Evolutionary conservation across 2,329 filamentous ascomycete genomes (phyloP).

Genomic region (Rasamsonia emersonii): DNA sequence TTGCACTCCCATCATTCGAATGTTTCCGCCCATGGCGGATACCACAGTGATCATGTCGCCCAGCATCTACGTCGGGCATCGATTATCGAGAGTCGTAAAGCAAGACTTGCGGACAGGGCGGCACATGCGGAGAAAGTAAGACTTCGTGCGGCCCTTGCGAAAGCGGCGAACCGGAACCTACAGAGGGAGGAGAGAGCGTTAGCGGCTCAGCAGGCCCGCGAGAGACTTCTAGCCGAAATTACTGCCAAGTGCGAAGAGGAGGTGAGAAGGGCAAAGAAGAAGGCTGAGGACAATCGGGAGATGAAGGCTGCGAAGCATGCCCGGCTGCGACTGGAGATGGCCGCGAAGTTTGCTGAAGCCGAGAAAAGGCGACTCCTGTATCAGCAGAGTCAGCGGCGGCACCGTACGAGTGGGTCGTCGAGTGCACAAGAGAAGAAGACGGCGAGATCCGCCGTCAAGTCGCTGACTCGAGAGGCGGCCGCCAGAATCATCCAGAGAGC

Average conservation of each 20-base stretch:
- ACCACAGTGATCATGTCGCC: slow-evolving; percentile 52
- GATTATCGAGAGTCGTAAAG: slow-evolving; percentile 57
- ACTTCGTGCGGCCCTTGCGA: slow-evolving; percentile 53
- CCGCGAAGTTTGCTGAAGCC: slow-evolving; percentile 56
- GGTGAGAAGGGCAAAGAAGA: slow-evolving; percentile 56
- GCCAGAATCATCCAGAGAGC: slow-evolving; percentile 49
- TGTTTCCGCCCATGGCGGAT: slow-evolving; percentile 38
- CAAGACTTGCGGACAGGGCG: slow-evolving; percentile 54
- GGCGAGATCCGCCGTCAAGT: slow-evolving; percentile 22
- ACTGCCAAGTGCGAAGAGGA: slow-evolving; percentile 58
- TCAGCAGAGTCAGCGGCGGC: slow-evolving; percentile 40
- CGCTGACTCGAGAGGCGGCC: slow-evolving; percentile 44
- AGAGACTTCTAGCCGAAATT: slow-evolving; percentile 56
- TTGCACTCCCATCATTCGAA: slow-evolving; percentile 53
- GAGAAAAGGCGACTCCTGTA: slow-evolving; percentile 47
- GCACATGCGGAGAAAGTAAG: slow-evolving; percentile 59
- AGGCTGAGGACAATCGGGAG: slow-evolving; percentile 58
- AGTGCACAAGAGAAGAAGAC: slow-evolving; percentile 36
- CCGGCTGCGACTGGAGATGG: slow-evolving; percentile 52
- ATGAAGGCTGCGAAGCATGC: slow-evolving; percentile 54
- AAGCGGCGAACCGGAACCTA: slow-evolving; percentile 48
- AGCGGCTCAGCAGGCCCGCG: slow-evolving; percentile 55
- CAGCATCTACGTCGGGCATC: slow-evolving; percentile 58
- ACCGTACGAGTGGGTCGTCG: slow-evolving; percentile 45
- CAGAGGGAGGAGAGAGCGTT: slow-evolving; percentile 55